phyloP scores from a whole-genome alignment of 2,329 filamentous ascomycete genomes.

The Periconia digitata region DNA sequence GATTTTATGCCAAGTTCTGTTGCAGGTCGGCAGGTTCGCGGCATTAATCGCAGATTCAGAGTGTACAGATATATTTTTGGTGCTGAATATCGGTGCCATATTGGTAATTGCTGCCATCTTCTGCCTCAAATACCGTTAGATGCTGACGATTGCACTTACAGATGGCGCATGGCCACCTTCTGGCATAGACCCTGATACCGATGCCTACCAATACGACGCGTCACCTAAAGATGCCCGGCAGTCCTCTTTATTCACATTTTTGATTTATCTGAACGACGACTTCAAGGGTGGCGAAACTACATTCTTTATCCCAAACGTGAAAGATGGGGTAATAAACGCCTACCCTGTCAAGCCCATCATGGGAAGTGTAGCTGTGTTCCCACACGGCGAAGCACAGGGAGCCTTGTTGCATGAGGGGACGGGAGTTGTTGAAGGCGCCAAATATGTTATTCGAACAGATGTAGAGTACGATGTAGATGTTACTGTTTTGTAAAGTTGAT shows the following conservation, averaged over 20 bases:
- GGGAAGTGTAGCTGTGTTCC: conserved; percentile 69
- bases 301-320: conserved; percentile 66
- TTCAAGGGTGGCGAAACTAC: conserved; percentile 73
- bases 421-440: conserved; percentile 66
- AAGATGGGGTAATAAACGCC: conserved; percentile 68
- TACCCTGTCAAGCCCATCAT: conserved; percentile 70
- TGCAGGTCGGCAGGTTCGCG: conserved; percentile 60
- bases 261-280: conserved; percentile 71
- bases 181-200: conserved; percentile 57
- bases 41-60: conserved; percentile 69
- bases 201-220: conserved; percentile 66
- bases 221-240: conserved; percentile 62
- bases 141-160: conserved; percentile 8
- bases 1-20: conserved; percentile 59
- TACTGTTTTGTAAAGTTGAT: not conserved
- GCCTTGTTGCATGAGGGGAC: conserved; percentile 71
- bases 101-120: conserved; percentile 43
- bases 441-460: conserved; percentile 71
- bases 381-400: conserved; percentile 67
- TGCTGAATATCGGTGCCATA: conserved; percentile 71
- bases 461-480: conserved; percentile 66
- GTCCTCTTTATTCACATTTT: conserved; percentile 69
- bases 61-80: conserved; percentile 74
- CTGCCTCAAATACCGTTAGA: not conserved
- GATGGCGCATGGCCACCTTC: conserved; percentile 75